Evolutionary conservation across 768 basidiomycete species (phyloP), one percentile per base, ranked within the genome.

Genomic region (Suillus fuscotomentosus): DNA sequence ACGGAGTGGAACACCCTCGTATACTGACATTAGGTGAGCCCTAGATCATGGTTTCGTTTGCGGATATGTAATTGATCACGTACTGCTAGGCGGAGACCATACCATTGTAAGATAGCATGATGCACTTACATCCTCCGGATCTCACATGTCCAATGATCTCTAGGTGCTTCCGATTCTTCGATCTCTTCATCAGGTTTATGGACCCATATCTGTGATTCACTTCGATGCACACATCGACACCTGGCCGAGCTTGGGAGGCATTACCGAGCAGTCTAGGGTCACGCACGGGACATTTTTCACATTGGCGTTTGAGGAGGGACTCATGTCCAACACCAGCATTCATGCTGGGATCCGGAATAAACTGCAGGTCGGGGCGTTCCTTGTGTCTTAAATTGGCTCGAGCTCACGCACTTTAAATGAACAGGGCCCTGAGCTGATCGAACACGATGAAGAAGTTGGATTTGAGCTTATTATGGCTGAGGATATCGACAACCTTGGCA

Each of bases 261-360:
- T 70, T 5, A 83, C 82, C 22, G 81, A 79, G 36, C 86, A 86
- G 74, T 86, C 84, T 63, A 85, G 80, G 64, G 80, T 91, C 43
- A 92, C 86, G 0, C 92, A 94, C 70, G 92, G 91, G 51, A 89
- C 88, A 0, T 93, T 92, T 79, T 94, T 93, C 79, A 86, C 85
- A 75, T 78, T 91, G 47, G 92, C 92, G 0, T 81, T 82, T 48
- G 82, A 89, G 67, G 89, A 92, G 72, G 89, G 90, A 0, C 79
- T 91, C 42, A 84, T 94, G 83, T 75, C 82, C 38, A 85, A 87
- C 65, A 82, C 83, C 51, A 81, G 88, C 64, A 85, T 94, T 34
- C 92, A 94, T 71, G 92, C 87, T 3, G 92, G 92, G 6, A 90
- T 94, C 61, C 80, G 92, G 45, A 90, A 88, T 72, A 89, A 89